Conservation (phyloP, 768 basidiomycete genomes). For the Boletus pseudopeckii region DNA sequence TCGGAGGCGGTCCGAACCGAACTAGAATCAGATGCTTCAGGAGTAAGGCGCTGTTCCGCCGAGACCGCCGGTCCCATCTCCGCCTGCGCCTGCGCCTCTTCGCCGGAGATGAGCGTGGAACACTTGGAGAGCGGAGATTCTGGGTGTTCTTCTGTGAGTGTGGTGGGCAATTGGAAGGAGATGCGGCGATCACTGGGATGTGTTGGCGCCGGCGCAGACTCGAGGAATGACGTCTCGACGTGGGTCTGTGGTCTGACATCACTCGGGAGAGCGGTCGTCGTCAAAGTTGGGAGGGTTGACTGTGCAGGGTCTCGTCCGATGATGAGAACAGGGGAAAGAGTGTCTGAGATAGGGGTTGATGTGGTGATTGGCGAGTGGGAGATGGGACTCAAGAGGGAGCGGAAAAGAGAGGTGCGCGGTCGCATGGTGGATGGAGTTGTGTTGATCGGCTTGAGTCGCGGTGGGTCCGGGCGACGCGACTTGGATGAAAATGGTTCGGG, state of each 20-base stretch:
- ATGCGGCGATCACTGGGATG: neutral
- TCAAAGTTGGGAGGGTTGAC: neutral
- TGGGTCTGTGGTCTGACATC: neutral
- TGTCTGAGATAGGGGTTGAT: neutral
- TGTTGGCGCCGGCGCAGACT: neutral
- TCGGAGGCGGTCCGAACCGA: neutral
- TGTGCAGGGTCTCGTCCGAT: constrained; percentile 6
- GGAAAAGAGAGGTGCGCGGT: neutral
- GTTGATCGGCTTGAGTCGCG: neutral
- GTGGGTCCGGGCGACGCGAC: neutral
- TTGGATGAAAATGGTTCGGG: neutral
- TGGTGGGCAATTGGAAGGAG: constrained; percentile 7
- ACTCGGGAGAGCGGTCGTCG: neutral
- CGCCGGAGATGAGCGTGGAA: constrained; percentile 13
- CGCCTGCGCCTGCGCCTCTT: neutral
- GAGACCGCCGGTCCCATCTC: neutral
- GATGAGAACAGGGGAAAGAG: constrained; percentile 8
- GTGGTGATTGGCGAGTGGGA: neutral
- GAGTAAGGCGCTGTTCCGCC: neutral
- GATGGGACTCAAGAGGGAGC: neutral
- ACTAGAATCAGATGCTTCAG: neutral
- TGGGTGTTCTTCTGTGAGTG: neutral
- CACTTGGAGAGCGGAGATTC: constrained; percentile 5
- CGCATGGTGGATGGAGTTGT: neutral
- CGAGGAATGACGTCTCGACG: neutral